phyloP scores from a whole-genome alignment of 2,329 filamentous ascomycete species.

The Penicillium hordei region DNA sequence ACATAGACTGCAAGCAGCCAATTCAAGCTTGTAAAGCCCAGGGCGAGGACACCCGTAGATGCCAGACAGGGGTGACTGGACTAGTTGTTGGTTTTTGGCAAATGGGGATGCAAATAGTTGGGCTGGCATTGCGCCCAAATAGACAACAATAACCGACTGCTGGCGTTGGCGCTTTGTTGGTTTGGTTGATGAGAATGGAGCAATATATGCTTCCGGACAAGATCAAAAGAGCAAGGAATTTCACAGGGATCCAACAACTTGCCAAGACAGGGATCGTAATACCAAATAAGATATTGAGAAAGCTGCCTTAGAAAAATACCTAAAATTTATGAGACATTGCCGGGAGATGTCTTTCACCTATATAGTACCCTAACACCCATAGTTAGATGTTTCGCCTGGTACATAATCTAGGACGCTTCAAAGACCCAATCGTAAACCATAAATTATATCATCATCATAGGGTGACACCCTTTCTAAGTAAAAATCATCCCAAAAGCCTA shows the following conservation, averaged over 20 bases:
- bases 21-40: constrained; percentile 47
- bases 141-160: constrained; percentile 47
- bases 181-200: not conserved
- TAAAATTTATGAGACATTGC: constrained; percentile 8
- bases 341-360: not conserved
- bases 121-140: constrained; percentile 33
- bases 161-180: too few species aligned
- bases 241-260: constrained; percentile 16
- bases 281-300: not conserved
- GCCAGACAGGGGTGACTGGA: constrained; percentile 49
- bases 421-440: not conserved
- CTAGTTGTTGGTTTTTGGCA: constrained; percentile 47
- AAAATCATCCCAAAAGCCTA: not conserved
- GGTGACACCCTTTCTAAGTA: not conserved
- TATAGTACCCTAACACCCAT: not conserved
- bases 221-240: constrained; percentile 30
- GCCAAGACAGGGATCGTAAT: not conserved
- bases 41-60: constrained; percentile 48
- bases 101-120: constrained; percentile 47
- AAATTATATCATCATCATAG: not conserved
- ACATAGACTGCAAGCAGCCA: constrained; percentile 45
- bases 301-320: not conserved
- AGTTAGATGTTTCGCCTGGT: not conserved
- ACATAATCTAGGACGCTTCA: not conserved
- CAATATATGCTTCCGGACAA: constrained; percentile 28